Percentiles rank a stretch among this genome's conserved stretches.
Conservation (phyloP, 2,329 filamentous ascomycete genomes). For the Xylariaceae sp. region DNA sequence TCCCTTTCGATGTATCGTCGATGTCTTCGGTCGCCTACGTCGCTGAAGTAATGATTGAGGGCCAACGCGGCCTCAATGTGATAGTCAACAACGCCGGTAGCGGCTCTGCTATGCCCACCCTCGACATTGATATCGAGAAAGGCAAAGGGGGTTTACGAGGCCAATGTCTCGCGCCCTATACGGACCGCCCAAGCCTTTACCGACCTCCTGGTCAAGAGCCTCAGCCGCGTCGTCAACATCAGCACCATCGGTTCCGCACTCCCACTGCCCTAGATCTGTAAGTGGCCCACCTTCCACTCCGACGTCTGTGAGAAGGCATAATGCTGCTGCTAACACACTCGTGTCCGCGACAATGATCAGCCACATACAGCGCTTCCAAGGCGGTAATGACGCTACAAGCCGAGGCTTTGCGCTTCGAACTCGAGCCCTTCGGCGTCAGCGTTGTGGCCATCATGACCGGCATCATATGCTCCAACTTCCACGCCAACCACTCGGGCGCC, state of each 20-base stretch:
- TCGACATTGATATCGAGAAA: too few species aligned
- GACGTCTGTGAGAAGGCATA: background rate
- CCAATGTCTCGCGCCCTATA: too few species aligned
- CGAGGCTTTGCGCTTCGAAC: background rate
- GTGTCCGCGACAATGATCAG: background rate
- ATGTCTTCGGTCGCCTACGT: too few species aligned
- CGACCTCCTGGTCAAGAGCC: background rate
- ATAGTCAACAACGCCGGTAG: too few species aligned
- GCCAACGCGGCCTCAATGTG: too few species aligned
- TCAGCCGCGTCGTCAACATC: constrained; percentile 11
- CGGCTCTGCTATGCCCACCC: too few species aligned
- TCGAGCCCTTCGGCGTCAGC: background rate
- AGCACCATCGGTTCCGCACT: constrained; percentile 10
- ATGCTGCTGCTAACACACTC: too few species aligned
- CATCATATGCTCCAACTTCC: constrained; percentile 8
- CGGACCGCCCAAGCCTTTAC: constrained; percentile 5
- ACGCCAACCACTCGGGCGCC: constrained; percentile 13
- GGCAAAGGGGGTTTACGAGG: too few species aligned
- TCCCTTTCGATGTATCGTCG: too few species aligned
- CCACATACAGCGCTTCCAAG: background rate
- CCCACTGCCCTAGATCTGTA: constrained; percentile 9
- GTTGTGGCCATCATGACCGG: constrained; percentile 2
- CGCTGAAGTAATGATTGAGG: too few species aligned
- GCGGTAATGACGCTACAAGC: background rate
- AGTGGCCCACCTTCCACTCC: background rate